Evolutionary conservation across 1,284 basidiomycete species (phyloP).

Genomic region (Puccinia triticina): DNA sequence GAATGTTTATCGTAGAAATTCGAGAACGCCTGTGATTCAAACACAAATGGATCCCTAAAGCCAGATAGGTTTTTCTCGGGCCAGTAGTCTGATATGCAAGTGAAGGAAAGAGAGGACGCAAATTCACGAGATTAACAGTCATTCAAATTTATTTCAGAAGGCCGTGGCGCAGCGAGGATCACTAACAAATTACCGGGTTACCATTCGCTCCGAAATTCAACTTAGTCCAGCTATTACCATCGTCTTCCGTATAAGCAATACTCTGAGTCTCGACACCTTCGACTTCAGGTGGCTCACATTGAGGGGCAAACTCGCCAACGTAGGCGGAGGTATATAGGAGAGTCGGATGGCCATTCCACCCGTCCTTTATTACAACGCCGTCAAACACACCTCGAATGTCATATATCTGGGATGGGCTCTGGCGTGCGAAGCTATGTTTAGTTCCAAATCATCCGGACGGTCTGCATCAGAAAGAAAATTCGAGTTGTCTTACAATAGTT

Average conservation of each 20-base stretch:
- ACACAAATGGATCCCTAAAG: slow-evolving; percentile 56
- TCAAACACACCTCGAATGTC: slow-evolving; percentile 57
- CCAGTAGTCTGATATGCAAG: slow-evolving; percentile 29
- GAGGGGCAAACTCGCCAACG: slow-evolving; percentile 54
- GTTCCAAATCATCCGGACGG: background rate
- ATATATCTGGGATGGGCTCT: slow-evolving; percentile 54
- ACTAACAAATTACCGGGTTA: slow-evolving; percentile 55
- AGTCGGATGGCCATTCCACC: slow-evolving; percentile 53
- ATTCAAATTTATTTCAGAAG: background rate
- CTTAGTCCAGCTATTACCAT: slow-evolving; percentile 55
- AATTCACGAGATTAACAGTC: background rate
- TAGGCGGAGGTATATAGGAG: slow-evolving; percentile 55
- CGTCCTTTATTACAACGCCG: slow-evolving; percentile 54
- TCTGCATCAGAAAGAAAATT: background rate
- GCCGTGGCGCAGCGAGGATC: background rate
- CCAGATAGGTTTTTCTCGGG: slow-evolving; percentile 52
- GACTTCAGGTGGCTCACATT: slow-evolving; percentile 50
- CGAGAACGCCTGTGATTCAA: slow-evolving; percentile 53
- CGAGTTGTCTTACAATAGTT: slow-evolving; percentile 52
- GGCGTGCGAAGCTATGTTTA: background rate
- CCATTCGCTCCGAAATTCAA: slow-evolving; percentile 53
- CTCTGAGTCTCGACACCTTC: slow-evolving; percentile 56
- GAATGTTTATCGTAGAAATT: slow-evolving; percentile 42
- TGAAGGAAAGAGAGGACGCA: background rate
- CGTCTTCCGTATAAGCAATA: slow-evolving; percentile 55